These are phyloP conservation scores for Botrytis galanthina DNA, from an alignment of 2,329 filamentous ascomycete genomes.

Conservation along the genomic window DNA sequence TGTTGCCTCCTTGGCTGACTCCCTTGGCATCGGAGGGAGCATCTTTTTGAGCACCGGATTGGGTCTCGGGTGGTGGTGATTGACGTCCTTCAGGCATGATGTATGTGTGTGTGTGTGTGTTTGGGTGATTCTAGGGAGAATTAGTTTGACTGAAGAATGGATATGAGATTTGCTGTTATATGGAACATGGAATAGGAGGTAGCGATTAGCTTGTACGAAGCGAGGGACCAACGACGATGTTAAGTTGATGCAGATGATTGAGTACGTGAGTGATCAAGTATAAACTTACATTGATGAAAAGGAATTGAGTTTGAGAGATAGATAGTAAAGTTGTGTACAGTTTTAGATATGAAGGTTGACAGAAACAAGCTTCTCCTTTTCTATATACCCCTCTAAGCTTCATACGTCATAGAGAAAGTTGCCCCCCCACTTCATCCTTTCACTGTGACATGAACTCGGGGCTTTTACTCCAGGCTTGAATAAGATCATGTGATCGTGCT, in stretches of 20 bases:
- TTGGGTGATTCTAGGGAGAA: neutral
- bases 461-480: neutral
- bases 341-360: neutral
- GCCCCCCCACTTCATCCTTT: neutral
- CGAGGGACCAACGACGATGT: neutral
- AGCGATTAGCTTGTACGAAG: neutral
- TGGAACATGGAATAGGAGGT: neutral
- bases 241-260: neutral
- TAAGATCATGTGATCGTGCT: neutral
- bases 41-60: conserved; percentile 63
- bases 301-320: neutral
- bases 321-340: neutral
- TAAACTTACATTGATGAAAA: conserved; percentile 4
- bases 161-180: neutral
- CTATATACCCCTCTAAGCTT: conserved; percentile 12
- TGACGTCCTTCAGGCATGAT: conserved; percentile 67
- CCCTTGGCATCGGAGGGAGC: conserved; percentile 57
- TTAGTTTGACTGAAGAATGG: conserved; percentile 4
- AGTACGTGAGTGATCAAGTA: neutral
- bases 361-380: conserved; percentile 1
- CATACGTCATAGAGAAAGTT: conserved; percentile 8
- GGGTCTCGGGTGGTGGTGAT: conserved; percentile 71
- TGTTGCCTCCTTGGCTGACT: conserved; percentile 51
- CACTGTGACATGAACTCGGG: neutral
- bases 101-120: conserved; percentile 33